phyloP scores from a whole-genome alignment of 2,329 filamentous ascomycete species.

The Aureobasidium musti region DNA sequence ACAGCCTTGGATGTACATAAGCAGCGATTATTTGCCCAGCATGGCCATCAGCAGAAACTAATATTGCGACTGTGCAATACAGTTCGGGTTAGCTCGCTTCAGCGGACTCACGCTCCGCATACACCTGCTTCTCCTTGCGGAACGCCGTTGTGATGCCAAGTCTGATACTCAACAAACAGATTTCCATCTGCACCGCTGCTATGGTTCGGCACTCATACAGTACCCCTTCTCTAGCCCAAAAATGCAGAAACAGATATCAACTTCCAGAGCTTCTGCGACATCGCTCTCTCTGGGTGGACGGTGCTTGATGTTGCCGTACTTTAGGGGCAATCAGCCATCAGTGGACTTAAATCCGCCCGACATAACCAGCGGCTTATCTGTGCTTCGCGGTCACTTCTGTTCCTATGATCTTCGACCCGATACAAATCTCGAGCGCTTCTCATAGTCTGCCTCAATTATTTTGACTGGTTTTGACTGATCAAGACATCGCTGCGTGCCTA shows the following conservation, averaged over 20 bases:
- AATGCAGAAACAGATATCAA: neutral
- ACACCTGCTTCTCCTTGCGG: neutral
- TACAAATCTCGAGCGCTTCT: neutral
- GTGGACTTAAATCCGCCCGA: neutral
- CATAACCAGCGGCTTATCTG: neutral
- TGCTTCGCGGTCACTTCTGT: neutral
- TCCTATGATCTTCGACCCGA: neutral
- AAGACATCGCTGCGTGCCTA: neutral
- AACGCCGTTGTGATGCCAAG: constrained; percentile 7
- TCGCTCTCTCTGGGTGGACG: neutral
- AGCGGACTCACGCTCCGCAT: neutral
- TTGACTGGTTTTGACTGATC: neutral
- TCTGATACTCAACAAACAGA: neutral
- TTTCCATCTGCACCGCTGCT: neutral
- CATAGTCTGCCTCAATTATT: too few relatives aligned
- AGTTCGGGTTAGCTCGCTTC: neutral
- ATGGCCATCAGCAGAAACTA: neutral
- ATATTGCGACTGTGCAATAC: neutral
- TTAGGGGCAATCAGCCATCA: neutral
- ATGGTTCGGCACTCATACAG: neutral
- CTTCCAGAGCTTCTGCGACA: neutral
- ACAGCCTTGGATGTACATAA: neutral
- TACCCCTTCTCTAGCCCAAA: neutral
- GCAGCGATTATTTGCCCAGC: neutral
- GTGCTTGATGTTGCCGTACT: neutral